Base-by-base conservation (phyloP, 371 early-diverging fungal species). In the Saksenaea oblongispora region DNA sequence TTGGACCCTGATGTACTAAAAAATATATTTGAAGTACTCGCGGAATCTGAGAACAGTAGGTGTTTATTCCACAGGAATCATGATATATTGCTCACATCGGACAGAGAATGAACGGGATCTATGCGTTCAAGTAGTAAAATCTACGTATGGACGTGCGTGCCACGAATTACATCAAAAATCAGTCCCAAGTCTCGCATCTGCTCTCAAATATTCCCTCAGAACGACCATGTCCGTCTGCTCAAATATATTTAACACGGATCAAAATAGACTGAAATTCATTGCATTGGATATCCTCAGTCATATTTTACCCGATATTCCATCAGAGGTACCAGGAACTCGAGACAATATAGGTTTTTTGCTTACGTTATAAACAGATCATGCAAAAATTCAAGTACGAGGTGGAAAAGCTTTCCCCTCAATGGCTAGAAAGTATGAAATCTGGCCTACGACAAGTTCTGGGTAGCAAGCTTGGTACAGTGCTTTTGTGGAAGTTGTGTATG, bases 1-100 rank as follows among this genome's bases (percentile, higher is more conserved):
- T 56, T 82, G 42, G 80, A 76, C 63, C 74, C 74, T 9, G 75
- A 77, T 54, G 79, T 75, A 4, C 31, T 76, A 2, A 73, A 74
- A 34, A 76, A 76, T 44, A 54, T 76, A 0, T 68, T 71, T 27
- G 64, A 69, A 24, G 64, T 74, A 0, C 18, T 72, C 15, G 22
- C 67, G 31, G 35, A 55, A 42, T 54, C 54, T 41, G 17, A 17
- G n/a, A 34, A 54, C 34, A 58, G 57, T 74, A 60, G 27, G 64
- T 15, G 18, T 18, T 22, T 7, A 47, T 22, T 17, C 5, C 22
- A 3, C 5, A 18, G 8, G 22, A n/a, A n/a, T 11, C 22, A 22
- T 10, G 22, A 1, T 18, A 22, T 22, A 22, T 47, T 22, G 5
- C n/a, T 47, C 24, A 22, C 39, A 42, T 35, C 24, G 36, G 17